phyloP scores from a whole-genome alignment of 83 land plant species.

The Diphasiastrum complanatum region DNA sequence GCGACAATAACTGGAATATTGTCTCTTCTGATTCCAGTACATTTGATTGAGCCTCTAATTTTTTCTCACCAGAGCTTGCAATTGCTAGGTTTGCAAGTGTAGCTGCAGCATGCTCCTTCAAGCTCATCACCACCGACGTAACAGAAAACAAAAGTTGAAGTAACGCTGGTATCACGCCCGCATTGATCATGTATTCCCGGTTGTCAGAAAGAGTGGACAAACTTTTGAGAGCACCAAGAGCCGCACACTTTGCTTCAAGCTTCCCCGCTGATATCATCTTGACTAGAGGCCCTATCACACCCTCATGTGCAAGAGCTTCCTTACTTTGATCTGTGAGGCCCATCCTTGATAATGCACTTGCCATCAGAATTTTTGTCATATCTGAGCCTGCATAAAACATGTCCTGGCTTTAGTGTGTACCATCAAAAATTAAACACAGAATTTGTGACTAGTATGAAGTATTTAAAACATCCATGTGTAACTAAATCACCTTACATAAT shows the following conservation, averaged over 20 bases:
- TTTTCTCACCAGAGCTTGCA: background rate
- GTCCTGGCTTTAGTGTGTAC: too few species aligned
- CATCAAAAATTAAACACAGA: too few species aligned
- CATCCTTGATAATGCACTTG: constrained; percentile 12
- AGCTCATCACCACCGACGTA: constrained; percentile 4
- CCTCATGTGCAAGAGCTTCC: constrained; percentile 11
- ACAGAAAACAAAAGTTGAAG: constrained; percentile 12
- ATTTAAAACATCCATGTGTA: too few species aligned
- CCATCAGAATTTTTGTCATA: constrained; percentile 11
- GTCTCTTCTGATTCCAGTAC: constrained; percentile 23
- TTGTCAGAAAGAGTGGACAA: constrained; percentile 8
- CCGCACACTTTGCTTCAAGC: constrained; percentile 10
- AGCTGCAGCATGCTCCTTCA: constrained; percentile 20
- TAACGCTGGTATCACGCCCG: constrained; percentile 5
- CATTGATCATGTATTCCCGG: constrained; percentile 8
- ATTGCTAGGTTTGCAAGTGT: constrained; percentile 17
- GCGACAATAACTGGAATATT: constrained; percentile 52
- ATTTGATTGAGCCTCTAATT: background rate
- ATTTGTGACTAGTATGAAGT: too few species aligned
- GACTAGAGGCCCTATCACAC: constrained; percentile 14
- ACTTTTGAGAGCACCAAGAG: constrained; percentile 19
- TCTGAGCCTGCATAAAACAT: constrained; percentile 8
- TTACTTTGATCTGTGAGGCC: constrained; percentile 15
- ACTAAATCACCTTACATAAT: too few species aligned
- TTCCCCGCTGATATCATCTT: constrained; percentile 12